phyloP scores from a whole-genome alignment of 176 grass and related monocot genomes.

The Panicum miliaceum region DNA sequence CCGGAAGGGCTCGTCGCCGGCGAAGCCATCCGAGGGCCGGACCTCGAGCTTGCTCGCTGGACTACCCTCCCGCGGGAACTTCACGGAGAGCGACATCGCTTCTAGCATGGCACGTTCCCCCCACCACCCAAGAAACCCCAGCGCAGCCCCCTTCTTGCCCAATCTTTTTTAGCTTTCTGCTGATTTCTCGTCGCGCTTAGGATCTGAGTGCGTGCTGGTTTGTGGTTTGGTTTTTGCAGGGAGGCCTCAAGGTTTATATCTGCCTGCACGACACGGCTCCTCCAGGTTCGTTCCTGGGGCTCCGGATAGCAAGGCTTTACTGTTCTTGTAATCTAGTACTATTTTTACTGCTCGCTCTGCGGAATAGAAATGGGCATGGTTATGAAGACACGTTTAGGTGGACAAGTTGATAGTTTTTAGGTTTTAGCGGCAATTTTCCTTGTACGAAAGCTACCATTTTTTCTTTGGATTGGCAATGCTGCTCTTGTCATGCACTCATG shows the following conservation, averaged over 20 bases:
- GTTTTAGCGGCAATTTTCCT: neutral
- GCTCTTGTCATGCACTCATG: neutral
- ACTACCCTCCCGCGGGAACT: conserved; percentile 39
- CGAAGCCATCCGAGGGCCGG: neutral
- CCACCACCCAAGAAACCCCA: neutral
- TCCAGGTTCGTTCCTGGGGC: conserved; percentile 35
- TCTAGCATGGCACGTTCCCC: conserved; percentile 35
- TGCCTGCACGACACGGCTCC: conserved; percentile 47
- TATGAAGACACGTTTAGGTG: neutral
- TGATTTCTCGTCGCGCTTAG: neutral
- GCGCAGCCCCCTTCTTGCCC: neutral
- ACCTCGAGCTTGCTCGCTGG: conserved; percentile 22
- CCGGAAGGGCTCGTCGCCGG: conserved; percentile 17
- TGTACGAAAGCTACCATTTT: neutral
- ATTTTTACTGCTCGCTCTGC: neutral
- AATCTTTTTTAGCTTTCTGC: neutral
- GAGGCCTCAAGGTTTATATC: conserved; percentile 45
- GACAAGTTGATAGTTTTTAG: neutral
- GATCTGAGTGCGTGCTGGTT: neutral
- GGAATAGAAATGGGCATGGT: neutral
- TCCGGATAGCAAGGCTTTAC: neutral
- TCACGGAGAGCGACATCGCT: conserved; percentile 1
- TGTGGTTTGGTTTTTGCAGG: conserved; percentile 18
- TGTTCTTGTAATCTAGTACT: neutral
- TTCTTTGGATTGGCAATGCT: conserved; percentile 21